Evolutionary conservation across 108 stramenopile genomes (phyloP).

Genomic region (Cyclostephanos invisitatus): DNA sequence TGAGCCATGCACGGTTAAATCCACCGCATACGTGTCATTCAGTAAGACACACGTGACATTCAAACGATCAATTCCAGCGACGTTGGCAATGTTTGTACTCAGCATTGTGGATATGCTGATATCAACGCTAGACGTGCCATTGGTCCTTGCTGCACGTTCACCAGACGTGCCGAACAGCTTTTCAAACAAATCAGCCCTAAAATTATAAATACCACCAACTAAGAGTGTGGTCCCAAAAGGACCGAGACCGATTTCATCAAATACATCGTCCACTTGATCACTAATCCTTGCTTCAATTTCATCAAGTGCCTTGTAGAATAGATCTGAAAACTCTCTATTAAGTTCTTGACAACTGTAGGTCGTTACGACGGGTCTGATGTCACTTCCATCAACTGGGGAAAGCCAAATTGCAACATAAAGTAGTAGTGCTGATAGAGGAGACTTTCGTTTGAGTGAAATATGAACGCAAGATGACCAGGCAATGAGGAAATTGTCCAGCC

Average conservation of each 20-base stretch:
- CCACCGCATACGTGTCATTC: constrained; percentile 1
- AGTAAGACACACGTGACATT: constrained; percentile 13
- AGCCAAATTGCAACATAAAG: no score
- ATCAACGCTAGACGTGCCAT: background rate
- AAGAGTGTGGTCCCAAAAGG: constrained; percentile 14
- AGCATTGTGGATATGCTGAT: background rate
- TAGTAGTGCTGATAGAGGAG: no score
- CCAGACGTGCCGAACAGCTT: background rate
- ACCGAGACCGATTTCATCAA: constrained; percentile 20
- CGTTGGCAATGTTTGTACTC: constrained; percentile 1
- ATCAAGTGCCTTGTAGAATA: constrained; percentile 5
- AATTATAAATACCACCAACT: constrained; percentile 13
- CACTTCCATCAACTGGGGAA: no score
- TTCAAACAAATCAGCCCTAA: constrained; percentile 17
- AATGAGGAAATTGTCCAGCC: no score
- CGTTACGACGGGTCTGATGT: no score
- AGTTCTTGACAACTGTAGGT: no score
- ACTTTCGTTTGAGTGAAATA: no score
- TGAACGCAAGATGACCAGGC: no score
- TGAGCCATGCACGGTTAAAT: constrained; percentile 4
- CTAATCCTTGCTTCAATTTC: background rate
- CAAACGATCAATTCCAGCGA: background rate
- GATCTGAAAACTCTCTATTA: constrained; percentile 2
- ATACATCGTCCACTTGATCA: constrained; percentile 1
- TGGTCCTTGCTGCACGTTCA: constrained; percentile 15